Conservation (phyloP, 208 protist species). For the Leishmania tropica region DNA sequence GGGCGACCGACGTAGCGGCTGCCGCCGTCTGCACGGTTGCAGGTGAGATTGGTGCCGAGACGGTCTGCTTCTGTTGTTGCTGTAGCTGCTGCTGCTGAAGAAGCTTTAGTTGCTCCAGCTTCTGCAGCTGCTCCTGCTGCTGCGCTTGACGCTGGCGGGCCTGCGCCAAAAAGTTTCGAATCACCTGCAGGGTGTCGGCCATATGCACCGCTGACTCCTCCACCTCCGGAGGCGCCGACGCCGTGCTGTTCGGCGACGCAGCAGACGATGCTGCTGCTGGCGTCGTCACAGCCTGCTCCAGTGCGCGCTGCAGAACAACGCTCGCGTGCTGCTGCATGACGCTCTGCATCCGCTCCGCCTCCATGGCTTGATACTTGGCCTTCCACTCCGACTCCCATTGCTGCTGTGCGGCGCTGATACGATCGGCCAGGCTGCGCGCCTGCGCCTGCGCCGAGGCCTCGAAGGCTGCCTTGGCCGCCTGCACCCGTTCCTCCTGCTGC, state of each 20-base stretch:
- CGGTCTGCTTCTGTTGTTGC: constrained; percentile 11
- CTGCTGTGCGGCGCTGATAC: constrained; percentile 56
- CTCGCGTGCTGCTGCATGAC: constrained; percentile 42
- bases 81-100: constrained; percentile 16
- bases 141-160: constrained; percentile 26
- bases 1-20: not conserved
- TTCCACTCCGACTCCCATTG: constrained; percentile 70
- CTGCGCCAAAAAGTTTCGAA: constrained; percentile 35
- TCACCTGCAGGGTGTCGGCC: constrained; percentile 26
- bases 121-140: constrained; percentile 17
- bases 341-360: constrained; percentile 52
- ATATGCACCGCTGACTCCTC: constrained; percentile 25
- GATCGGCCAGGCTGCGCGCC: constrained; percentile 51
- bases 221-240: not conserved
- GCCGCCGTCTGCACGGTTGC: not conserved
- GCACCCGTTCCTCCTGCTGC: constrained; percentile 62
- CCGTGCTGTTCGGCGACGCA: constrained; percentile 2
- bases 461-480: constrained; percentile 50
- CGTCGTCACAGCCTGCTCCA: constrained; percentile 47
- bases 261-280: constrained; percentile 6
- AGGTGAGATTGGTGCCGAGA: not conserved
- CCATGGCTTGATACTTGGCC: constrained; percentile 37
- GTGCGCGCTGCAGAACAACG: constrained; percentile 42
- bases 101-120: constrained; percentile 9
- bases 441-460: constrained; percentile 48